phyloP scores from a whole-genome alignment of 371 early-diverging fungal genomes.

The Rhizomucor pusillus region DNA sequence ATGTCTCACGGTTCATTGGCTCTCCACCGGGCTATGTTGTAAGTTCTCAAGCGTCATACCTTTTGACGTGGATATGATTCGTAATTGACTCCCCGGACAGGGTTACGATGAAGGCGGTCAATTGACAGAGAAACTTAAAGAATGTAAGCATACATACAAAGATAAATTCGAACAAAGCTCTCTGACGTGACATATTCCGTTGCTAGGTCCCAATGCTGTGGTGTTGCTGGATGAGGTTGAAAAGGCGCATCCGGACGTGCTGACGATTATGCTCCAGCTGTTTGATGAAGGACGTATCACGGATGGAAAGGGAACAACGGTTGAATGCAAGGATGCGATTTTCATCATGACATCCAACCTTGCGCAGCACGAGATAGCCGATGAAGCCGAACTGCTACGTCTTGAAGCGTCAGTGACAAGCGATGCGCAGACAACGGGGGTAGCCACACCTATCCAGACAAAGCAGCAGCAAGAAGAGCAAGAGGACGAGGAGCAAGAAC shows the following conservation, averaged over 20 bases:
- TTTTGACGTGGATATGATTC: not conserved
- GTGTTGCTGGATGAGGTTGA: constrained; percentile 64
- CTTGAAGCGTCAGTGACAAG: constrained; percentile 46
- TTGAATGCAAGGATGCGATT: constrained; percentile 65
- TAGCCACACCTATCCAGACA: constrained; percentile 14
- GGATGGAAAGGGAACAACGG: constrained; percentile 67
- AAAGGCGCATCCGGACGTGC: constrained; percentile 67
- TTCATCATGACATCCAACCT: constrained; percentile 75
- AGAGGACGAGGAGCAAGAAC: constrained; percentile 14
- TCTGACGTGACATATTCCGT: not conserved
- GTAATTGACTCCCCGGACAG: constrained; percentile 11
- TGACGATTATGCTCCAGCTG: constrained; percentile 65
- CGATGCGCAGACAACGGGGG: constrained; percentile 40
- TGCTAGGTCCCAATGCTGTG: constrained; percentile 56
- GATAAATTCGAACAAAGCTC: not conserved
- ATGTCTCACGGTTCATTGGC: constrained; percentile 67
- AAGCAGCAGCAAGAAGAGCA: constrained; percentile 21
- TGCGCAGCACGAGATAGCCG: constrained; percentile 66
- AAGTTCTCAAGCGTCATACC: constrained; percentile 9
- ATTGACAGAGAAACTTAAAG: constrained; percentile 66
- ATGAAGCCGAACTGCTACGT: constrained; percentile 53
- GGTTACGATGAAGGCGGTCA: constrained; percentile 71
- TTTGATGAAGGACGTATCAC: constrained; percentile 75
- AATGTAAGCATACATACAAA: constrained; percentile 28
- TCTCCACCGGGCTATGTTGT: constrained; percentile 70